phyloP scores from a whole-genome alignment of 768 basidiomycete genomes.

The Lactarius psammicola region DNA sequence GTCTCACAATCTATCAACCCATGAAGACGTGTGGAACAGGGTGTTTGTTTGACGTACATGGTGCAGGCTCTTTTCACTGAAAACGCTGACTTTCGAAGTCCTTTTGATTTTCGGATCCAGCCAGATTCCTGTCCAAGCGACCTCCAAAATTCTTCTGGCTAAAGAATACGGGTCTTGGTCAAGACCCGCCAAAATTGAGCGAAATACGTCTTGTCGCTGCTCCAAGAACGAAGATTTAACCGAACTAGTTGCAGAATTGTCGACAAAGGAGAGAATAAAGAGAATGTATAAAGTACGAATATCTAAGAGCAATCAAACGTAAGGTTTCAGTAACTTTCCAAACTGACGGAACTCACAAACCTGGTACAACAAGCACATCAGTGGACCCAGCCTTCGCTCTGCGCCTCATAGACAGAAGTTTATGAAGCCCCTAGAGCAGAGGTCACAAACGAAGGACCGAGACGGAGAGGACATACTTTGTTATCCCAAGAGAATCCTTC shows the following conservation, averaged over 20 bases:
- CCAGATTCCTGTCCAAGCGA: slow-evolving; percentile 77
- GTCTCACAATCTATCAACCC: slow-evolving; percentile 56
- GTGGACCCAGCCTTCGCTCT: slow-evolving; percentile 46
- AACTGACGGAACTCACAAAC: slow-evolving; percentile 37
- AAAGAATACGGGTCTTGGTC: slow-evolving; percentile 62
- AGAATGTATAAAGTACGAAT: slow-evolving; percentile 75
- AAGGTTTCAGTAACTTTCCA: slow-evolving; percentile 6
- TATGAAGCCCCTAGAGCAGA: slow-evolving; percentile 54
- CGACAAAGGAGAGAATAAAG: slow-evolving; percentile 72
- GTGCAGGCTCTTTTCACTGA: slow-evolving; percentile 61
- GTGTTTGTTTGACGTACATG: slow-evolving; percentile 46
- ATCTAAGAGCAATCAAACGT: slow-evolving; percentile 44
- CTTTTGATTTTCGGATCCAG: slow-evolving; percentile 68
- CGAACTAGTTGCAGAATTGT: slow-evolving; percentile 44
- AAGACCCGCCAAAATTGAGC: slow-evolving; percentile 72
- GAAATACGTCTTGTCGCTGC: slow-evolving; percentile 62
- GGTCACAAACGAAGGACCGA: slow-evolving; percentile 4
- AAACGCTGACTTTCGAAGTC: slow-evolving; percentile 67
- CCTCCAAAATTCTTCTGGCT: slow-evolving; percentile 63
- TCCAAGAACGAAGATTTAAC: slow-evolving; percentile 68
- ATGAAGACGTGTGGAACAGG: slow-evolving; percentile 3
- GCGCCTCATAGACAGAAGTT: slow-evolving; percentile 68
- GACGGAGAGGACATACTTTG: slow-evolving; percentile 47
- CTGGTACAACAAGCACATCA: slow-evolving; percentile 54
- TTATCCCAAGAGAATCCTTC: slow-evolving; percentile 78